A percentile compares a stretch with the other conserved stretches of the same genome.
Evolutionary conservation across 176 grass and related monocot species (phyloP).

Genomic region (Carex myosuroides): DNA sequence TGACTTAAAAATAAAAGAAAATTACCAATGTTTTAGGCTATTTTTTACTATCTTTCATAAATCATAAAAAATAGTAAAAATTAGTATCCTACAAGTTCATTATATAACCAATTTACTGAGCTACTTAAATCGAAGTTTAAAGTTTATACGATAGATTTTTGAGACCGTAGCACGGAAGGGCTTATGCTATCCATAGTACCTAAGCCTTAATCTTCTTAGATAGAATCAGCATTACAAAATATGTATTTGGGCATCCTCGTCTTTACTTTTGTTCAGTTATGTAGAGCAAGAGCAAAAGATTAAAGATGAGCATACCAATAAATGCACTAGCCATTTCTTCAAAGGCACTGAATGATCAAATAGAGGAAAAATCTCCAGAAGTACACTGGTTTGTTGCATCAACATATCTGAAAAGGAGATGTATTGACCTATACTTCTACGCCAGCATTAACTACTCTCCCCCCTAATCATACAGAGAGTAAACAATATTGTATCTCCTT

Average conservation of each 20-base stretch:
- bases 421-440: neutral
- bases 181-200: no score
- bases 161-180: no score
- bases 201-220: neutral
- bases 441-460: constrained; percentile 3
- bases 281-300: neutral
- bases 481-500: constrained; percentile 58
- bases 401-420: neutral
- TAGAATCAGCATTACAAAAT: neutral
- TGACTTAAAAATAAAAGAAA: no score
- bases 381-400: neutral
- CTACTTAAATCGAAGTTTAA: no score
- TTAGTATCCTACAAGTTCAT: no score
- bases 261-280: neutral
- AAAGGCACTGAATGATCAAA: neutral
- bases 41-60: no score
- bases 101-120: no score
- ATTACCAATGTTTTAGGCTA: no score
- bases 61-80: no score
- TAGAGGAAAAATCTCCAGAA: neutral
- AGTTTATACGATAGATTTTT: no score
- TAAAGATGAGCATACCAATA: neutral
- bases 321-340: neutral
- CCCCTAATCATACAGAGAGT: constrained; percentile 42
- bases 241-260: neutral